Evolutionary conservation across 257 asterid species (phyloP).

Genomic region (Penstemon davidsonii): DNA sequence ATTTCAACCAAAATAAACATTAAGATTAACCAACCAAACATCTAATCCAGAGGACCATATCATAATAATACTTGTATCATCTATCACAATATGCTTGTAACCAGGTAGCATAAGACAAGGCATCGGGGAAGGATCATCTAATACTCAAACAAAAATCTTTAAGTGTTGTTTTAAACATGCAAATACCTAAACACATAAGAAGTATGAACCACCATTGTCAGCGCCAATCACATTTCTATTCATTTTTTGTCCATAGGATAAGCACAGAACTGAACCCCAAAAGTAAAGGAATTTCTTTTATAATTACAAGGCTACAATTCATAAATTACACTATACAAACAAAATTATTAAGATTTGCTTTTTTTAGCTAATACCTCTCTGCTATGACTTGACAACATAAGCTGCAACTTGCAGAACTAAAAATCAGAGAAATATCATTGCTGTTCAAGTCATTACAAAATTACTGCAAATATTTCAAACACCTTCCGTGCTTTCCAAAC

Average conservation of each 20-base stretch:
- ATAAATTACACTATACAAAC: not conserved
- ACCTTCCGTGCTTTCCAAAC: not conserved
- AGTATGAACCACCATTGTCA: not conserved
- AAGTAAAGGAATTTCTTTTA: not conserved
- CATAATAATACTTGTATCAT: too few species aligned
- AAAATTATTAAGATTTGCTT: not conserved
- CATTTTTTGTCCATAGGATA: too few species aligned
- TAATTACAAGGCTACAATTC: not conserved
- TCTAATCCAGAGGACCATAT: too few species aligned
- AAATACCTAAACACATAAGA: conserved; percentile 9
- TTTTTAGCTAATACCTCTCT: not conserved
- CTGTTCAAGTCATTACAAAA: conserved; percentile 4
- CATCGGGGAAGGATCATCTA: not conserved
- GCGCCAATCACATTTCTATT: conserved; percentile 8
- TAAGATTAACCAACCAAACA: not conserved
- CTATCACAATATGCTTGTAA: not conserved
- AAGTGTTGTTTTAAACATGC: not conserved
- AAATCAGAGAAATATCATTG: not conserved
- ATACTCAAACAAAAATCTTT: not conserved
- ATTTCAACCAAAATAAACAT: not conserved
- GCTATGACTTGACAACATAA: not conserved
- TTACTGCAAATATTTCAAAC: conserved; percentile 6
- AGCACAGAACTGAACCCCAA: too few species aligned
- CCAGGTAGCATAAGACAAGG: not conserved
- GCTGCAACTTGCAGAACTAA: not conserved